These are phyloP conservation scores for Lachnellula occidentalis DNA, from an alignment of 2,329 filamentous ascomycete species.

Conservation along the genomic window DNA sequence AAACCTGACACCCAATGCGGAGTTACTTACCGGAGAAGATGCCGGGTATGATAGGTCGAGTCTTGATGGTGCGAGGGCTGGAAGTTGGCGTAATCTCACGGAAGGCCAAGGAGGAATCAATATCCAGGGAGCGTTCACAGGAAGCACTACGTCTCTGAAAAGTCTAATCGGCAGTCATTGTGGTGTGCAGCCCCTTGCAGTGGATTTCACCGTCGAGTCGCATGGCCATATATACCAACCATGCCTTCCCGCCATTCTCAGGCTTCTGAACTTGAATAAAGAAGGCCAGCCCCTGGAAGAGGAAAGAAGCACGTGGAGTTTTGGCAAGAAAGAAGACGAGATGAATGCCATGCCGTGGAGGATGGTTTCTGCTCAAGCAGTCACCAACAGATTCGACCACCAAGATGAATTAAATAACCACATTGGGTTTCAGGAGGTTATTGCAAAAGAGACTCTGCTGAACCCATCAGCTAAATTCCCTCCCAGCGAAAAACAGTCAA, in stretches of 20 bases:
- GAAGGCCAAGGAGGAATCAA: constrained; percentile 32
- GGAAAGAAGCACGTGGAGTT: neutral
- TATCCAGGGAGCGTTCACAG: constrained; percentile 33
- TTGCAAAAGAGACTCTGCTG: constrained; percentile 29
- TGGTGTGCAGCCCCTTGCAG: constrained; percentile 35
- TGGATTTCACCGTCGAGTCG: constrained; percentile 35
- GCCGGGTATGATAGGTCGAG: constrained; percentile 24
- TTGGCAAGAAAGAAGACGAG: constrained; percentile 3
- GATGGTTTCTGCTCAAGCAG: constrained; percentile 34
- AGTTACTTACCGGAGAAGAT: constrained; percentile 34
- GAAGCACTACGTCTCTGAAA: constrained; percentile 35
- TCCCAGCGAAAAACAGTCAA: constrained; percentile 30
- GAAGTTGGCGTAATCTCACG: constrained; percentile 16
- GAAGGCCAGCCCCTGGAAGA: neutral
- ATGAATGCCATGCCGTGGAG: constrained; percentile 26
- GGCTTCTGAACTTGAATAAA: constrained; percentile 32
- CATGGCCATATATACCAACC: constrained; percentile 34
- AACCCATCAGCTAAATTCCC: constrained; percentile 25
- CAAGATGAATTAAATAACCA: constrained; percentile 31
- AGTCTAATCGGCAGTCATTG: constrained; percentile 35
- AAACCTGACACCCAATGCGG: constrained; percentile 28
- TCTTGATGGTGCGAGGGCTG: neutral
- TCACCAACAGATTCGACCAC: constrained; percentile 35
- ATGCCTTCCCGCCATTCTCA: constrained; percentile 34
- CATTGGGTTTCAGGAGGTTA: constrained; percentile 32